phyloP scores from a whole-genome alignment of 192 early-diverging fungal genomes.

The Coemansia sp. region DNA sequence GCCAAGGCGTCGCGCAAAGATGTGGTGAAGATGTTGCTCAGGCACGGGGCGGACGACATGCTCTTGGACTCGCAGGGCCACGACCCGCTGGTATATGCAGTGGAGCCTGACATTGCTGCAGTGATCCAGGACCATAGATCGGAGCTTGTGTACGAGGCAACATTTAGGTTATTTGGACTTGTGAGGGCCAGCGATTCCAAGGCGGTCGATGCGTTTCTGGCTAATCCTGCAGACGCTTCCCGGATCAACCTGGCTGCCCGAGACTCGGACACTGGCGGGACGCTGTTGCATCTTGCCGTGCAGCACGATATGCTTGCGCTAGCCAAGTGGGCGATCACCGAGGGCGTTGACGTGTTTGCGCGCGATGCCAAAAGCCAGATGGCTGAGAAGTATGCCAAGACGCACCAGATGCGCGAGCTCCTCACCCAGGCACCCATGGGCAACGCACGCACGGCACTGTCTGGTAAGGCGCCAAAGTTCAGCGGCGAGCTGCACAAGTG shows the following conservation, averaged over 20 bases:
- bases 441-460: slow-evolving; percentile 54
- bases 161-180: slow-evolving; percentile 59
- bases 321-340: slow-evolving; percentile 70
- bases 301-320: slow-evolving; percentile 63
- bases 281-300: slow-evolving; percentile 73
- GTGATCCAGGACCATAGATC: slow-evolving; percentile 63
- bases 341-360: slow-evolving; percentile 75
- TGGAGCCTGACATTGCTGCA: slow-evolving; percentile 48
- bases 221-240: slow-evolving; percentile 55
- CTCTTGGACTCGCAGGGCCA: slow-evolving; percentile 64
- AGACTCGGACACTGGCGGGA: slow-evolving; percentile 63
- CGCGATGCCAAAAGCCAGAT: slow-evolving; percentile 66
- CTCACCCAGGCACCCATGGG: slow-evolving; percentile 59
- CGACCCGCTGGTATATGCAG: slow-evolving; percentile 58
- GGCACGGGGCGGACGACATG: slow-evolving; percentile 68
- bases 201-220: slow-evolving; percentile 51
- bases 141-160: slow-evolving; percentile 56
- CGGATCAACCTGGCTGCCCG: slow-evolving; percentile 74
- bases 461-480: slow-evolving; percentile 62
- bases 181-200: slow-evolving; percentile 44
- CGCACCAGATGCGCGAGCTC: slow-evolving; percentile 58
- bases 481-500: slow-evolving; percentile 71
- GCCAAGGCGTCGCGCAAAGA: slow-evolving; percentile 68
- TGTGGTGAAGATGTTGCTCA: slow-evolving; percentile 69
- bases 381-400: slow-evolving; percentile 50